Evolutionary conservation across 108 stramenopile species (phyloP), one percentile per base, ranked within the genome.

Genomic region (Discostella pseudostelligera): DNA sequence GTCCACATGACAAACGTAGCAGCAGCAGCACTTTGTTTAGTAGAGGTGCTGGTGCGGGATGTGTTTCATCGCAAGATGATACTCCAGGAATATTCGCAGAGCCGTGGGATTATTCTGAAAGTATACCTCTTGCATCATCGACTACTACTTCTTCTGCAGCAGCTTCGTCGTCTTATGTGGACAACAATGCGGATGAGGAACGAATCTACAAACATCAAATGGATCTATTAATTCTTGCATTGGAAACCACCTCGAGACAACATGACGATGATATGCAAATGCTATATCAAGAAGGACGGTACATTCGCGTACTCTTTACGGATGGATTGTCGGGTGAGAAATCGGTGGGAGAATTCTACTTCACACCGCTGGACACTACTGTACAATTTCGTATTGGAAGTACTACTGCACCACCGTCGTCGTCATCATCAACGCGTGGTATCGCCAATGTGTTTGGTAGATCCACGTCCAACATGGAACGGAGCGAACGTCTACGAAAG

Each of bases 311-410:
- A 1, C n/a, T 81, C 14, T 79, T 92, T 56, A 80, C 64, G 12
- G 90, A 92, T 74, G 84, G 84, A 10, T 62, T 44, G 35, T 68
- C 86, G 13, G 75, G 70, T 32, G 86, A 87, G 43, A 55, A 72
- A 51, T 89, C 87, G 4, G 60, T 84, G 22, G 86, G 86, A 16
- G 90, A 92, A 74, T 92, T 92, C 60, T 92, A 92, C 62, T 92
- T 87, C 48, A 92, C 90, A 22, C 87, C 82, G 26, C 67, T 84
- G 44, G 90, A 92, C 62, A 87, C 87, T 12, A 92, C 90, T 10
- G 86, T 92, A 2, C 90, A 92, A 73, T 92, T 89, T 67, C 90
- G 90, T 7, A 39, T 92, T 11, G 87, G 65, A 0, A 56, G 80
- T 16, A 40, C 50, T 3, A 14, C 50, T 0, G 21, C 49, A 10